Evolutionary conservation across 768 basidiomycete species (phyloP).

Genomic region (Porpolomopsis calyptriformis): DNA sequence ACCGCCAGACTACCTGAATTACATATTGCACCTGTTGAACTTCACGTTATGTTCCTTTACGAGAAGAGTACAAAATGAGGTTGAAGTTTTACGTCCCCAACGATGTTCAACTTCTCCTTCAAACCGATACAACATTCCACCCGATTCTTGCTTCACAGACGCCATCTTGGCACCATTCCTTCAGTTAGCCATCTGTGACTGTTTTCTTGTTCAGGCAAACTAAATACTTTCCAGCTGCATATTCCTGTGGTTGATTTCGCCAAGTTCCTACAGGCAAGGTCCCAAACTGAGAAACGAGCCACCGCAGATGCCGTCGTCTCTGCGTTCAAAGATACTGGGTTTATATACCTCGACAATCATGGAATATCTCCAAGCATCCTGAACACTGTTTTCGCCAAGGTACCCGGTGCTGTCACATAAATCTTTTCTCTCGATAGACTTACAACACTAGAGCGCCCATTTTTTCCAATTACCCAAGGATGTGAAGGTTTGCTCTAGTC

Average conservation of each 20-base stretch:
- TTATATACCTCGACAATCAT: conserved; percentile 68
- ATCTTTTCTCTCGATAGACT: not conserved
- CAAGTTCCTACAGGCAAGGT: conserved; percentile 45
- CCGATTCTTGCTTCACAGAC: too few species aligned
- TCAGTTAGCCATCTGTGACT: too few species aligned
- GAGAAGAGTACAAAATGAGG: too few species aligned
- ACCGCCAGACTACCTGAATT: too few species aligned
- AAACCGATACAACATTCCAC: too few species aligned
- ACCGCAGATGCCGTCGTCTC: conserved; percentile 61
- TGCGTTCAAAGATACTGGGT: conserved; percentile 73
- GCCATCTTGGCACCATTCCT: too few species aligned
- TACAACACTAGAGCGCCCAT: conserved; percentile 48
- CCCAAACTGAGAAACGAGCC: conserved; percentile 43
- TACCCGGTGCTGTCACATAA: not conserved
- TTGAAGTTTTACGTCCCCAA: too few species aligned
- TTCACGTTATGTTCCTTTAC: too few species aligned
- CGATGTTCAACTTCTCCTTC: too few species aligned
- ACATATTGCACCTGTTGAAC: too few species aligned
- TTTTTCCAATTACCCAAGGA: conserved; percentile 62
- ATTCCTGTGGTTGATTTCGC: conserved; percentile 77
- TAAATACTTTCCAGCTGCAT: conserved; percentile 30
- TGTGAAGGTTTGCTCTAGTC: conserved; percentile 36
- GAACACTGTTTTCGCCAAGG: conserved; percentile 55
- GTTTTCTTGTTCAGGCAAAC: too few species aligned
- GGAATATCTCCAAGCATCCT: conserved; percentile 55